Conservation (phyloP, 257 asterid species). For the Solanum bulbocastanum region DNA sequence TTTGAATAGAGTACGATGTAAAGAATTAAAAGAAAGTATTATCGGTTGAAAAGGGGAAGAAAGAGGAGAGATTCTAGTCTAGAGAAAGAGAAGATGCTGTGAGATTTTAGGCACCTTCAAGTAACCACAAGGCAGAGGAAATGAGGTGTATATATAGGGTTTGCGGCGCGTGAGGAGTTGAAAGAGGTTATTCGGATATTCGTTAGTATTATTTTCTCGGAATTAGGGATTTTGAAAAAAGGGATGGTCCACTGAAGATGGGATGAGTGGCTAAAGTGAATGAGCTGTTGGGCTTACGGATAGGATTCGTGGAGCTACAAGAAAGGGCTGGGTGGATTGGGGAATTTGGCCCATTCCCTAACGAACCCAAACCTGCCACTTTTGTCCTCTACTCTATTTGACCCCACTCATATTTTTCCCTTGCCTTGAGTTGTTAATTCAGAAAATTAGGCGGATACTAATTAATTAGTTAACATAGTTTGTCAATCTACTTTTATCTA, state of each 20-base stretch:
- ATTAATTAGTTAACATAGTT: too few relatives aligned
- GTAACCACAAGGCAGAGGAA: background rate
- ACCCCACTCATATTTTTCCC: background rate
- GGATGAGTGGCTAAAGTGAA: background rate
- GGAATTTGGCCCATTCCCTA: background rate
- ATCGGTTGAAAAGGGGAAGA: conserved; percentile 2
- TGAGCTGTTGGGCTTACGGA: background rate
- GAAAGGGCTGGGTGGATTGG: background rate
- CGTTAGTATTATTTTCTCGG: background rate
- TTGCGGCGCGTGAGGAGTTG: background rate
- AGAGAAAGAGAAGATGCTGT: conserved; percentile 4
- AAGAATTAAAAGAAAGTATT: background rate
- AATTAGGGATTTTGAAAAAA: background rate
- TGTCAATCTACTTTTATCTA: too few relatives aligned
- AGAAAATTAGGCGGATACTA: too few relatives aligned
- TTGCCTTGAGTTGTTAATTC: background rate
- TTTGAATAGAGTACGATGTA: conserved; percentile 13
- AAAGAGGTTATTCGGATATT: background rate
- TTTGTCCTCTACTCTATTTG: background rate
- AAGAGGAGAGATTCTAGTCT: background rate
- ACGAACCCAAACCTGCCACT: background rate
- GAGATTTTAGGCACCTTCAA: background rate
- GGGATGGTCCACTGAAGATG: background rate
- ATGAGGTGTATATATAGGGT: background rate
- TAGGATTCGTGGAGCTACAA: background rate